phyloP scores from a whole-genome alignment of 257 asterid genomes.

The Solanum tacnaense region DNA sequence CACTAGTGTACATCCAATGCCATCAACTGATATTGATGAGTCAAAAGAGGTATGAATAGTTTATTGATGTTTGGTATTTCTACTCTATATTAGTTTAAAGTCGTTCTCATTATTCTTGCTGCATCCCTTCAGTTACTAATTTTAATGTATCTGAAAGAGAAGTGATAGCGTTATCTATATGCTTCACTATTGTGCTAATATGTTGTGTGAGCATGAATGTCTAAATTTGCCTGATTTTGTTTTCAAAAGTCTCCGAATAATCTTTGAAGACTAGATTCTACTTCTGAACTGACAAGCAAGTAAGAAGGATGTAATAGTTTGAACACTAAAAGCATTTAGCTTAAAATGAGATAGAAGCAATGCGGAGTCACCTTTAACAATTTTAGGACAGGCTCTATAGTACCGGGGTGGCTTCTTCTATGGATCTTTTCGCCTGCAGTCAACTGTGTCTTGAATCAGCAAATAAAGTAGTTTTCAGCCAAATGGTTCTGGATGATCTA shows the following conservation, averaged over 20 bases:
- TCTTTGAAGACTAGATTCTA: background rate
- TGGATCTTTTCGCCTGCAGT: background rate
- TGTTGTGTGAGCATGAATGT: background rate
- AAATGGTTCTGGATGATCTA: background rate
- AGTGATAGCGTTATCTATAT: background rate
- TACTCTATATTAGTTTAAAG: background rate
- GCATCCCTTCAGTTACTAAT: background rate
- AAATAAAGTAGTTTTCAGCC: background rate
- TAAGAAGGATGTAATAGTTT: background rate
- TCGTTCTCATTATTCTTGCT: background rate
- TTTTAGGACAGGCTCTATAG: background rate
- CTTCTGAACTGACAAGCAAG: background rate
- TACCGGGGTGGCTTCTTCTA: background rate
- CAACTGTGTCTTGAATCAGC: background rate
- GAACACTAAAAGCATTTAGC: background rate
- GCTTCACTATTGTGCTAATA: background rate
- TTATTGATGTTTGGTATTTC: background rate
- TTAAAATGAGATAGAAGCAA: background rate
- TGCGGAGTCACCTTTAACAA: background rate
- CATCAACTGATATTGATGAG: constrained; percentile 24
- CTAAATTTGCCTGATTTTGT: background rate
- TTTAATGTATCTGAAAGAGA: background rate
- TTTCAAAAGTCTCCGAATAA: background rate
- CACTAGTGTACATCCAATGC: constrained; percentile 39
- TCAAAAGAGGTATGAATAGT: constrained; percentile 49